Conservation (phyloP, 495 filamentous ascomycete genomes). For the Apiosordaria backusii region DNA sequence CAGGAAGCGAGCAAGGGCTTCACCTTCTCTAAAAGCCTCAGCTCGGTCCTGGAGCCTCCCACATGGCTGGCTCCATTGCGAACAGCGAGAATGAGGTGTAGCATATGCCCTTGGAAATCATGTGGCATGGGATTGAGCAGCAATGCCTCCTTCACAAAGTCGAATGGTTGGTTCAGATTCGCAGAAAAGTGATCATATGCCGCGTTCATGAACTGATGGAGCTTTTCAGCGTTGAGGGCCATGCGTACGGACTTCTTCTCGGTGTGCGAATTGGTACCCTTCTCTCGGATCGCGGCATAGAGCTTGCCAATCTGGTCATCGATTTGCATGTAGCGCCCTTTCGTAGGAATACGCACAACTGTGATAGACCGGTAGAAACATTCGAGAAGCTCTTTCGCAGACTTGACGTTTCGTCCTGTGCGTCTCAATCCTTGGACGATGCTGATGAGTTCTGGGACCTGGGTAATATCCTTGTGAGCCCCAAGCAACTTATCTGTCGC, state of each 20-base stretch:
- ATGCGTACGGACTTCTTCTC: slow-evolving; percentile 45
- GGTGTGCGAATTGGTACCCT: slow-evolving; percentile 36
- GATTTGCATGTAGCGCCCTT: slow-evolving; percentile 46
- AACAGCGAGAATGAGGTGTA: slow-evolving; percentile 46
- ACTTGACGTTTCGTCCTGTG: slow-evolving; percentile 22
- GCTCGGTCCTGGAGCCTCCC: too few relatives aligned
- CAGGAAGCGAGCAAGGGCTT: slow-evolving; percentile 48
- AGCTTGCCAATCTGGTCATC: slow-evolving; percentile 50
- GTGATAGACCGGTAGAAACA: slow-evolving; percentile 54
- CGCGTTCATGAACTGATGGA: slow-evolving; percentile 47
- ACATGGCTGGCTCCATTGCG: slow-evolving; percentile 49
- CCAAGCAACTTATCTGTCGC: slow-evolving; percentile 43
- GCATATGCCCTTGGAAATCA: slow-evolving; percentile 53
- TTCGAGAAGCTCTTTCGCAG: slow-evolving; percentile 47
- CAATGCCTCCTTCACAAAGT: slow-evolving; percentile 51
- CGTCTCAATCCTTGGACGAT: slow-evolving; percentile 17
- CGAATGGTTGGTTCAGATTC: slow-evolving; percentile 50
- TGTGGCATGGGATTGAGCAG: slow-evolving; percentile 44
- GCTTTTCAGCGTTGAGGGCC: slow-evolving; percentile 48
- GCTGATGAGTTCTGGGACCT: slow-evolving; percentile 23
- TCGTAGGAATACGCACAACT: slow-evolving; percentile 51
- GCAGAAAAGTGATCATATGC: slow-evolving; percentile 57
- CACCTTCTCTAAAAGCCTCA: too few relatives aligned
- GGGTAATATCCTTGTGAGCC: slow-evolving; percentile 20
- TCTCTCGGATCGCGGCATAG: slow-evolving; percentile 37